A percentile compares a stretch with the other conserved stretches of the same genome.
Evolutionary conservation across 1,139 yeast species (phyloP).

Genomic region (Yamadazyma triangularis): DNA sequence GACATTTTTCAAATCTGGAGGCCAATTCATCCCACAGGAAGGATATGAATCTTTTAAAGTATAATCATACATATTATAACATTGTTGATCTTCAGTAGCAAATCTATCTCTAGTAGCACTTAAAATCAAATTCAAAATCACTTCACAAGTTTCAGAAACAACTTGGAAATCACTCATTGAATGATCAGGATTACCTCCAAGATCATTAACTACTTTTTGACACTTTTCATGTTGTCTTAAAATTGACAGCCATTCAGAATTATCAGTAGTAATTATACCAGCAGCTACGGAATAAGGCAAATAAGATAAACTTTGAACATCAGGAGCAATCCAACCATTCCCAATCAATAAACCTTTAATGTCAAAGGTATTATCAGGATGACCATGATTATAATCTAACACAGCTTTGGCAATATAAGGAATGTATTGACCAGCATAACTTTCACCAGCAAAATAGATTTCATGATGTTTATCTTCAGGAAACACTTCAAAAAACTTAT

Average conservation of each 20-base stretch:
- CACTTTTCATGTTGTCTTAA: slow-evolving; percentile 56
- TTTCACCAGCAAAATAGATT: slow-evolving; percentile 84
- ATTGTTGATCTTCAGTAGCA: slow-evolving; percentile 36
- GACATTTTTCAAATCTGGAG: slow-evolving; percentile 60
- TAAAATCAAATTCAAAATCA: slow-evolving; percentile 39
- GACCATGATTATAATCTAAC: slow-evolving; percentile 45
- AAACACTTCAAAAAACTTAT: slow-evolving; percentile 62
- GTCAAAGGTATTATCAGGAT: slow-evolving; percentile 30
- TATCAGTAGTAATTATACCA: slow-evolving; percentile 45
- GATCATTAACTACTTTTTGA: slow-evolving; percentile 32
- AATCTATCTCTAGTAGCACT: slow-evolving; percentile 24
- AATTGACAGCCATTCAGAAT: slow-evolving; percentile 36
- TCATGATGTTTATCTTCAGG: slow-evolving; percentile 69
- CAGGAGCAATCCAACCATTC: slow-evolving; percentile 96
- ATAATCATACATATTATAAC: slow-evolving; percentile 82
- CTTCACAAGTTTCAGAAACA: slow-evolving; percentile 46
- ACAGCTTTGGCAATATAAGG: slow-evolving; percentile 79
- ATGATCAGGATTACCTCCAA: slow-evolving; percentile 22
- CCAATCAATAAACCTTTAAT: slow-evolving; percentile 77
- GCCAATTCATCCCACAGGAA: slow-evolving; percentile 95
- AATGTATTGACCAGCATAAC: slow-evolving; percentile 95
- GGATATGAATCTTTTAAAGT: slow-evolving; percentile 71
- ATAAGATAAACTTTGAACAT: slow-evolving; percentile 76
- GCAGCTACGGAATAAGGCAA: slow-evolving; percentile 65
- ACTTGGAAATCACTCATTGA: slow-evolving; percentile 15